These are phyloP conservation scores for Vaccinium corymbosum DNA, from an alignment of 148 eudicot species.

Conservation along the genomic window DNA sequence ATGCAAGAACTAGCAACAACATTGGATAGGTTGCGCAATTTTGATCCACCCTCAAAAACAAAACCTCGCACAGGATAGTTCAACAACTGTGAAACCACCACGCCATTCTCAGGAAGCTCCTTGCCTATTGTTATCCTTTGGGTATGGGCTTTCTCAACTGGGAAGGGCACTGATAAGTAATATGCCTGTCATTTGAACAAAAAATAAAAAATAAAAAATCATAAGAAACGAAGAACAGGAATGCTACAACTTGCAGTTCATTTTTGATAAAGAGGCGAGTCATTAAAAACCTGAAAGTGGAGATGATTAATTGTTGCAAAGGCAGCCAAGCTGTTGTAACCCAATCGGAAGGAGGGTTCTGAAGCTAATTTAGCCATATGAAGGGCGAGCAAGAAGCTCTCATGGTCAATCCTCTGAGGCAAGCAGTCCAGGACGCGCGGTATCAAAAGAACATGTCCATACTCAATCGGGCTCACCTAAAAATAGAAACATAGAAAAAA, in stretches of 20 bases:
- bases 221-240: not conserved
- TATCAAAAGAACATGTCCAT: slow-evolving; percentile 84
- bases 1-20: slow-evolving; percentile 66
- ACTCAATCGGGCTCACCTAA: slow-evolving; percentile 96
- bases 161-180: slow-evolving; percentile 63
- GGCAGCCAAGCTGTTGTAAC: slow-evolving; percentile 94
- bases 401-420: slow-evolving; percentile 77
- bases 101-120: slow-evolving; percentile 30
- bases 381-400: slow-evolving; percentile 76
- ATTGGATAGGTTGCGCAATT: slow-evolving; percentile 51
- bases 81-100: slow-evolving; percentile 54
- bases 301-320: slow-evolving; percentile 95
- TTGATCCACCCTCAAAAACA: slow-evolving; percentile 70
- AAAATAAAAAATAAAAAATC: no score
- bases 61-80: slow-evolving; percentile 76
- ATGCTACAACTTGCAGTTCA: not conserved
- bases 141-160: slow-evolving; percentile 64
- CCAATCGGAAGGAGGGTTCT: slow-evolving; percentile 73
- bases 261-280: not conserved
- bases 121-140: slow-evolving; percentile 35
- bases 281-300: slow-evolving; percentile 66
- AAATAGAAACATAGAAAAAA: not conserved
- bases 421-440: slow-evolving; percentile 73
- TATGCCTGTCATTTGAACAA: slow-evolving; percentile 51
- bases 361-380: slow-evolving; percentile 71